Evolutionary conservation across 1,139 yeast species (phyloP), one percentile per base, ranked within the genome.

Genomic region (Schwanniomyces etchellsii): DNA sequence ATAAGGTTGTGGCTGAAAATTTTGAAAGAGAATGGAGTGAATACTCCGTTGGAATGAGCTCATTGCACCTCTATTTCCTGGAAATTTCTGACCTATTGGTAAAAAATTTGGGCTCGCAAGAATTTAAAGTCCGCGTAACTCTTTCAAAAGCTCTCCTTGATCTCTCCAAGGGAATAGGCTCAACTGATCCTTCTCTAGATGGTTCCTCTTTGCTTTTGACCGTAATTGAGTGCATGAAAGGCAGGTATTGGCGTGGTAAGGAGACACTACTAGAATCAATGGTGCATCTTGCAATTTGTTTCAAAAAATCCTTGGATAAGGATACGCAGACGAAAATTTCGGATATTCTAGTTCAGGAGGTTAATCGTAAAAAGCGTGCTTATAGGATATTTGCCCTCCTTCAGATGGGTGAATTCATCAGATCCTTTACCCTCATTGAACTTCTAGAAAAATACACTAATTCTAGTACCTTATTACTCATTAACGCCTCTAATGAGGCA

Each of bases 181-280:
- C n/a, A n/a, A n/a, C n/a, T n/a, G n/a, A n/a, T n/a, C n/a, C n/a
- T n/a, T n/a, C n/a, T n/a, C n/a, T n/a, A n/a, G n/a, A n/a, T n/a
- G n/a, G n/a, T n/a, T n/a, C n/a, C n/a, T n/a, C n/a, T n/a, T n/a
- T n/a, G n/a, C n/a, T n/a, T n/a, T n/a, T n/a, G n/a, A n/a, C n/a
- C n/a, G n/a, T n/a, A n/a, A n/a, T n/a, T n/a, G n/a, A n/a, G 26
- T 77, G 95, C 0, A 68, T 81, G 36, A 64, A 70, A 33, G 96
- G 96, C 1, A 74, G 91, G 37, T 74, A 93, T 6, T 91, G 96
- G 94, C 70, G 70, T 13, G 97, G 97, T 5, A 91, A 91, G 48
- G 96, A 86, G 41, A 55, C 66, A 25, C 71, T 91, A 2, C 60
- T 86, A 18, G 77, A 74, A 26, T 86, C 96, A 0, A 57, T 89